phyloP scores from a whole-genome alignment of 2,329 filamentous ascomycete genomes.

The Escovopsis sp. region DNA sequence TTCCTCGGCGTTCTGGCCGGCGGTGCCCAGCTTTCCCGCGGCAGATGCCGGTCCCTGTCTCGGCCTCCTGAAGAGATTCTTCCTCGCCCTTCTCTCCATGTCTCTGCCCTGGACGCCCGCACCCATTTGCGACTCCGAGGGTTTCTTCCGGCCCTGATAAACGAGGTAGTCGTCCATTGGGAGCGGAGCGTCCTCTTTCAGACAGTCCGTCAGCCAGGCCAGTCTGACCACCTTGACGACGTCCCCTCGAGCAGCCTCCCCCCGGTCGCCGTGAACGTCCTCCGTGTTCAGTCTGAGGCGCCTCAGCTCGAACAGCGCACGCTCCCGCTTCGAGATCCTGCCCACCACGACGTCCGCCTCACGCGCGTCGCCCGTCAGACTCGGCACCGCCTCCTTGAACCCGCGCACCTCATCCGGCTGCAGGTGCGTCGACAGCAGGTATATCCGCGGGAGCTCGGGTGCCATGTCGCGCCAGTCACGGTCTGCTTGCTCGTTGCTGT shows the following conservation, averaged over 20 bases:
- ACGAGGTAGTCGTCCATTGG: constrained; percentile 37
- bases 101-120: background rate
- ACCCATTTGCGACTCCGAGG: background rate
- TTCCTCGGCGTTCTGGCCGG: no score
- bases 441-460: constrained; percentile 45
- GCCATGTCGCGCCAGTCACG: constrained; percentile 8
- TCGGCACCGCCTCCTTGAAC: constrained; percentile 49
- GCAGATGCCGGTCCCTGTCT: no score
- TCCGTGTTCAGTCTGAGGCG: constrained; percentile 46
- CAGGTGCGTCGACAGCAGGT: constrained; percentile 58
- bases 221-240: constrained; percentile 41
- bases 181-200: constrained; percentile 28
- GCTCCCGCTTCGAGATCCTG: constrained; percentile 51
- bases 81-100: background rate
- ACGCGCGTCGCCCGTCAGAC: constrained; percentile 53
- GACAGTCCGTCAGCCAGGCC: constrained; percentile 41
- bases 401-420: constrained; percentile 44
- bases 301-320: constrained; percentile 66
- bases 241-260: no score
- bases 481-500: no score
- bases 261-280: constrained; percentile 12
- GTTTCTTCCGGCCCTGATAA: constrained; percentile 32
- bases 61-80: no score
- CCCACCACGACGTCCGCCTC: constrained; percentile 65
- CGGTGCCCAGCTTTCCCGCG: no score